Conservation (phyloP, 169 alveolate genomes). For the Plasmodium fragile region DNA sequence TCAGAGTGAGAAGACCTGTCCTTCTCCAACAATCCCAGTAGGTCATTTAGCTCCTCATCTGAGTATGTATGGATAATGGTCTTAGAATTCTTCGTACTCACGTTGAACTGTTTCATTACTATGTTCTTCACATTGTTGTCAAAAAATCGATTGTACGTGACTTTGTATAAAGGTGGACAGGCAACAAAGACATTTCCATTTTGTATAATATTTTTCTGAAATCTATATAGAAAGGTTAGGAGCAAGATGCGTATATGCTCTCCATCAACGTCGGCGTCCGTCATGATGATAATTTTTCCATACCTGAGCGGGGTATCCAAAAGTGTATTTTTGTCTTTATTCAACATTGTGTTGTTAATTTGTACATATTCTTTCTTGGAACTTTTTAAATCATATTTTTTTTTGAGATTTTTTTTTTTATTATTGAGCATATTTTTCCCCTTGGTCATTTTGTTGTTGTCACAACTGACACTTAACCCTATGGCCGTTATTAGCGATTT, state of each 20-base stretch:
- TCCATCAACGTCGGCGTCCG: conserved; percentile 92
- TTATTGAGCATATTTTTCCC: conserved; percentile 8
- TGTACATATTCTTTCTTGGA: background rate
- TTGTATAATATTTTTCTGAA: conserved; percentile 81
- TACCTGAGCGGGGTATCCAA: conserved; percentile 76
- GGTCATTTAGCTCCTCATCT: conserved; percentile 33
- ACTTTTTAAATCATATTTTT: conserved; percentile 30
- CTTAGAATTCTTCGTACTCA: conserved; percentile 78
- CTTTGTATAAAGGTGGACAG: conserved; percentile 87
- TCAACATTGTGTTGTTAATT: background rate
- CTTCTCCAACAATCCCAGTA: conserved; percentile 55
- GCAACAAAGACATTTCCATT: conserved; percentile 87
- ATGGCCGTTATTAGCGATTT: conserved; percentile 77
- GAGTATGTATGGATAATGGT: conserved; percentile 73
- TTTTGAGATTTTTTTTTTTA: conserved; percentile 28
- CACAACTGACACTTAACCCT: conserved; percentile 74
- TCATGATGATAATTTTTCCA: conserved; percentile 86
- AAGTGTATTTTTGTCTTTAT: conserved; percentile 37
- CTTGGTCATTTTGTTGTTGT: conserved; percentile 25
- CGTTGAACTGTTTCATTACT: conserved; percentile 67
- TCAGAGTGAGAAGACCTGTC: conserved; percentile 22
- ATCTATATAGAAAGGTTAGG: conserved; percentile 83
- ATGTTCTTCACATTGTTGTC: conserved; percentile 33
- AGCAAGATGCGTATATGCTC: conserved; percentile 86
- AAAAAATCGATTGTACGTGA: conserved; percentile 77